Evolutionary conservation across 1,284 basidiomycete genomes (phyloP), one percentile per base, ranked within the genome.

Genomic region (Microstroma glucosiphilum): DNA sequence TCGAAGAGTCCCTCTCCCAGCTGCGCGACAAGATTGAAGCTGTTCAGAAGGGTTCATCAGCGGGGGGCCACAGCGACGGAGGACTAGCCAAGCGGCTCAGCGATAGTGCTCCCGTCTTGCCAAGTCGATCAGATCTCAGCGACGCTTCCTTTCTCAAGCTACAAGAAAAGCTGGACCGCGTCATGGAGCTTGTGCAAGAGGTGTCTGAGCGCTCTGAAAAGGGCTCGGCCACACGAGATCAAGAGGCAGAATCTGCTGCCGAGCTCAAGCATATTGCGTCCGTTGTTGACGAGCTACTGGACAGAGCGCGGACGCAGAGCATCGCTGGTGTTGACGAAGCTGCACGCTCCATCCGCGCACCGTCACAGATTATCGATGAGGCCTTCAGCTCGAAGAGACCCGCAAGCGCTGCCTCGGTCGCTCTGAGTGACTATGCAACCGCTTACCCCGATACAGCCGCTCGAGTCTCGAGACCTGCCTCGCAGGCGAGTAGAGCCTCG

Each of bases 91-190:
- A 37, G 3, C 30, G 30, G 30, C 30, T 37, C 30, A 37, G 30
- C 30, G 30, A 37, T 37, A 37, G 30, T 9, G 30, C 43, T n/a
- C 43, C 17, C 6, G 17, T 48, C 43, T 48, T 17, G 43, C 15
- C 43, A 4, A 21, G 17, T 21, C 43, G 43, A 17, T 48, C 43
- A 21, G 17, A 48, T 12, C 3, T 48, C 43, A 48, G 17, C 43
- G 43, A 48, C 12, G 21, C 17, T 21, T 48, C 43, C 43, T 48
- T 48, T 21, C 15, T 48, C 21, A 48, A n/a, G 43, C 43, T 75
- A 69, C 69, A 73, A 53, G 64, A 67, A 59, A 73, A 72, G 61
- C 61, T 75, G 23, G 73, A 73, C 53, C 60, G 59, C 23, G 68
- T 75, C 41, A 65, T 73, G 17, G 62, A 68, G n/a, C 55, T 75